Base-by-base conservation (phyloP, 768 basidiomycete species). In the Boletus reticuloceps region DNA sequence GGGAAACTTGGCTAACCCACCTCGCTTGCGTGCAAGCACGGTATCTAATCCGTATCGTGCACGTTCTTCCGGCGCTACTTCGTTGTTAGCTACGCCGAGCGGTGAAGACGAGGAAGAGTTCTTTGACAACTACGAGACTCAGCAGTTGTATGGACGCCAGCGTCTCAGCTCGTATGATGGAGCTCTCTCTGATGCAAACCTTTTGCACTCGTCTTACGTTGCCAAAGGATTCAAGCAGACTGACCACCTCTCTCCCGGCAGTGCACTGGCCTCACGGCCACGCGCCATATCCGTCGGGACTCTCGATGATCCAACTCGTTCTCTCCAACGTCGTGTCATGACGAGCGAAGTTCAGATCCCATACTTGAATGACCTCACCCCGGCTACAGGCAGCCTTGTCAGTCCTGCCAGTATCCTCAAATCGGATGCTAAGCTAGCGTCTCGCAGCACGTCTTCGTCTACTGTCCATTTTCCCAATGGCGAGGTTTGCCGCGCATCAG, bases 21-120 rank as follows among this genome's bases (percentile, higher is more conserved):
- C 90, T 49, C 83, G 94, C 57, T 74, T 86, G 69, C 86, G 94
- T 10, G 94, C 94, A 16, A 94, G 82, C 65, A 98, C 94, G 1
- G 94, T 98, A 16, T 96, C 94, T 13, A 89, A 91, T 67, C 91
- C 93, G n/a, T 94, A 94, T 70, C 84, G 91, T 58, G 75, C 78
- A 50, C 79, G 88, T 58, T 76, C 87, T 53, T 78, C 83, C 46
- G 77, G 76, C 17, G 72, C 78, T n/a, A 75, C 77, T 40, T 86
- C 88, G 5, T 75, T 89, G 56, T 74, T 91, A 39, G 69, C 83
- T 16, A 83, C 86, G 3, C 82, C 86, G 2, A 79, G 68, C 32
- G 77, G 81, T 41, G 83, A 85, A 55, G 86, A 89, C 17, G 90
- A 91, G 49, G 87, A 90, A 49, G 89, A 91, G 47, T 79, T 83